Conservation (phyloP, 305 asterid genomes). For the Rubia tinctorum region DNA sequence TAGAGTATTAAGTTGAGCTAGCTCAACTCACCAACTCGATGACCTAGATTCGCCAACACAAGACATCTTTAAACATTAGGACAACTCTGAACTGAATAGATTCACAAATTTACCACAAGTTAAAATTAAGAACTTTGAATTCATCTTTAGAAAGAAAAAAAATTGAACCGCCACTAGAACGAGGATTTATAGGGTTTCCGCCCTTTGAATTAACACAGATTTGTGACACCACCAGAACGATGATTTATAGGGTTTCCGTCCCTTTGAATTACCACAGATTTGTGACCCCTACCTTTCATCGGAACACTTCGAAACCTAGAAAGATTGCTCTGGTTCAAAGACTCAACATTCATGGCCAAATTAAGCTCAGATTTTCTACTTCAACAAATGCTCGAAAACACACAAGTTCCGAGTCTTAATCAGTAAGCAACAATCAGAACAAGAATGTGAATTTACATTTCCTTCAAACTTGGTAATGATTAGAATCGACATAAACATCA, state of each 20-base stretch:
- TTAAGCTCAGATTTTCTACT: not conserved
- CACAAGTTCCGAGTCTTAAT: not conserved
- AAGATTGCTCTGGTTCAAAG: not conserved
- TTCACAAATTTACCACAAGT: not conserved
- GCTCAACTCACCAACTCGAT: not conserved
- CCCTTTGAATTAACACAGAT: too few relatives aligned
- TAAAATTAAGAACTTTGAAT: too few relatives aligned
- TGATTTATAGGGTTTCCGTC: too few relatives aligned
- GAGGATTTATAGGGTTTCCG: too few relatives aligned
- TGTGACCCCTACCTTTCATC: not conserved
- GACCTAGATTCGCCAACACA: not conserved
- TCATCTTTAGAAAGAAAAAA: not conserved
- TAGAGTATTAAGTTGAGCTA: not conserved
- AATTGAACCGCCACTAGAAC: too few relatives aligned
- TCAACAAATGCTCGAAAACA: not conserved
- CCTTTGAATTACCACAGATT: too few relatives aligned
- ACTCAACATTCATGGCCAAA: not conserved
- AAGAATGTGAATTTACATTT: not conserved
- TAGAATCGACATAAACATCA: not conserved
- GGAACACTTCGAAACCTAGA: not conserved
- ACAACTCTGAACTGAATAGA: not conserved
- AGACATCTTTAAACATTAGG: not conserved
- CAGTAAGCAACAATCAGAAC: not conserved
- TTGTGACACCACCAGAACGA: too few relatives aligned
- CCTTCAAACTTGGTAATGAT: not conserved